These are phyloP conservation scores for Olyra latifolia DNA, from an alignment of 176 grass and related monocot genomes.

Conservation along the genomic window DNA sequence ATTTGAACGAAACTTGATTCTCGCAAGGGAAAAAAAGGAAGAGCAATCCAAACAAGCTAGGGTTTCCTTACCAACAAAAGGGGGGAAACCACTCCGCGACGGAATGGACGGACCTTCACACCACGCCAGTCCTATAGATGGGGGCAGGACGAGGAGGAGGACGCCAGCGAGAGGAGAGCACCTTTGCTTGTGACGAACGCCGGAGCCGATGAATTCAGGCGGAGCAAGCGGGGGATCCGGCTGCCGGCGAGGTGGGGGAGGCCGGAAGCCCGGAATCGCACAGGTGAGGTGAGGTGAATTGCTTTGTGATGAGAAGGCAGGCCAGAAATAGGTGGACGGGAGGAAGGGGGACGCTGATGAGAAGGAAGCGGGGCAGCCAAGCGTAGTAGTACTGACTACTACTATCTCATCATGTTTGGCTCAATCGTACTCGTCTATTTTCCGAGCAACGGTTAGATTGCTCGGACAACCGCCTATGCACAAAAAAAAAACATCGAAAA, in stretches of 20 bases:
- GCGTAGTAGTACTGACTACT: too few relatives aligned
- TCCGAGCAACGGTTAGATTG: too few relatives aligned
- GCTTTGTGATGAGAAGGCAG: neutral
- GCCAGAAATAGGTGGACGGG: neutral
- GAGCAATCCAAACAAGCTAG: neutral
- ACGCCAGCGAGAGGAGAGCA: neutral
- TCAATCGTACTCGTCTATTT: neutral
- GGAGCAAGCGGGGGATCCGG: too few relatives aligned
- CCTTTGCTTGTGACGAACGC: neutral
- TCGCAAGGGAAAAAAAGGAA: too few relatives aligned
- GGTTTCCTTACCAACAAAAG: neutral
- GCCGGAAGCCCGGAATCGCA: neutral
- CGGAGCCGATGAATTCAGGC: neutral
- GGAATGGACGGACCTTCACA: too few relatives aligned
- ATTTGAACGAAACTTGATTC: too few relatives aligned
- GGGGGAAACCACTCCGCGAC: neutral
- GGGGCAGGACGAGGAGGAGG: neutral
- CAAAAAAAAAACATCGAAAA: too few relatives aligned
- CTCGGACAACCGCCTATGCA: too few relatives aligned
- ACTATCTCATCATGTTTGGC: neutral
- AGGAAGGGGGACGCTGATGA: too few relatives aligned
- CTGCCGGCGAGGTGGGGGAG: neutral
- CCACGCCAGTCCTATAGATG: neutral
- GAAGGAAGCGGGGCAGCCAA: neutral
- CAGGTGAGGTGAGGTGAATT: neutral